phyloP scores from a whole-genome alignment of 2,329 filamentous ascomycete genomes.

The Ophiostoma pallidulum region DNA sequence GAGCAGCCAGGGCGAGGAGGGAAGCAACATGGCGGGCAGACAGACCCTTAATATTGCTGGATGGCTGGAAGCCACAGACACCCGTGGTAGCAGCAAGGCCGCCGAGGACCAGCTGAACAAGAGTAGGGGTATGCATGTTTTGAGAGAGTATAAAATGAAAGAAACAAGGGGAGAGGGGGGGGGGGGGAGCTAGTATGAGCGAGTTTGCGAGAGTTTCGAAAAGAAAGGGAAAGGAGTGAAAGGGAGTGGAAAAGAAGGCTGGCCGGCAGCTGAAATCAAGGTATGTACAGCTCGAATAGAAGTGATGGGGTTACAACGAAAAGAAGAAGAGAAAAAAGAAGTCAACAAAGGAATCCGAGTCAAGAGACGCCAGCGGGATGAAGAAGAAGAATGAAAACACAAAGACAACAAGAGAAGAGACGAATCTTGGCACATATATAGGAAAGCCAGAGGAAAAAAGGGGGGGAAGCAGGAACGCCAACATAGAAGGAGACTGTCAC shows the following conservation, averaged over 20 bases:
- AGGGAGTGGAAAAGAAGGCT: slow-evolving; percentile 16
- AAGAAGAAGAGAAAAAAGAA: slow-evolving; percentile 11
- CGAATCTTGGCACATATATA: slow-evolving; percentile 7
- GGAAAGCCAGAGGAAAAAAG: background rate
- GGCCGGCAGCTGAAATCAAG: slow-evolving; percentile 22
- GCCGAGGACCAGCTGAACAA: slow-evolving; percentile 23
- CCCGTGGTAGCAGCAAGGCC: slow-evolving; percentile 24
- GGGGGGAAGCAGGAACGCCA: background rate
- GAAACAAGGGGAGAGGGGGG: background rate
- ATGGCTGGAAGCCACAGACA: slow-evolving; percentile 22
- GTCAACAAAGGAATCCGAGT: slow-evolving; percentile 8
- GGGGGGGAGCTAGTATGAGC: slow-evolving; percentile 3
- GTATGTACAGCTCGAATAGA: slow-evolving; percentile 15
- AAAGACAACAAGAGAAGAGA: slow-evolving; percentile 3
- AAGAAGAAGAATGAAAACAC: slow-evolving; percentile 8
- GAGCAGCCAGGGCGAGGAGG: slow-evolving; percentile 21
- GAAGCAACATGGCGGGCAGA: slow-evolving; percentile 19
- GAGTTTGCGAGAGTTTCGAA: slow-evolving; percentile 11
- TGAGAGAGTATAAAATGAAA: slow-evolving; percentile 7
- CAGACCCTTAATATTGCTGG: slow-evolving; percentile 15
- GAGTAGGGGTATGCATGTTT: slow-evolving; percentile 25
- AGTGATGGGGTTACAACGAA: slow-evolving; percentile 18
- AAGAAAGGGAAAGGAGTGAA: slow-evolving; percentile 5
- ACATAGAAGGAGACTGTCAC: background rate
- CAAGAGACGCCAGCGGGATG: slow-evolving; percentile 11